Percentiles rank a stretch among this genome's conserved stretches.
Evolutionary conservation across 1,139 yeast genomes (phyloP).

Genomic region (Taphrina communis): DNA sequence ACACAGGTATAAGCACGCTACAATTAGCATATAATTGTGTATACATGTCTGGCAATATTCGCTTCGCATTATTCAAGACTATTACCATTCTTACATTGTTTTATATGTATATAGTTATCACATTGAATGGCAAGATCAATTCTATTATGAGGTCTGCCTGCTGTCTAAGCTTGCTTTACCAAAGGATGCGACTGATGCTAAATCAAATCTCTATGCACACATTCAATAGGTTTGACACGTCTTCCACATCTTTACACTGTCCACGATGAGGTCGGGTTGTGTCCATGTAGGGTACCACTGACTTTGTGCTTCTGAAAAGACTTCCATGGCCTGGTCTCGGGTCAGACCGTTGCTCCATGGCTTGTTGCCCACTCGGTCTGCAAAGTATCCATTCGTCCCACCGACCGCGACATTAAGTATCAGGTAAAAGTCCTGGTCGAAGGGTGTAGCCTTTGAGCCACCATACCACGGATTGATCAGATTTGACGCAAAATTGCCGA

Average conservation of each 20-base stretch:
- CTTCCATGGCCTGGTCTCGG: constrained; percentile 28
- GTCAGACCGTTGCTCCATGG: constrained; percentile 44
- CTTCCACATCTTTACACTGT: constrained; percentile 38
- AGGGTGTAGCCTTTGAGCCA: constrained; percentile 43
- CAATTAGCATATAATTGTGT: no score
- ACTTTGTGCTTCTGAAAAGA: constrained; percentile 13
- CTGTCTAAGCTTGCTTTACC: no score
- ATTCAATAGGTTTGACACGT: constrained; percentile 20
- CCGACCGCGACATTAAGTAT: constrained; percentile 46
- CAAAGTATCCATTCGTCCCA: constrained; percentile 45
- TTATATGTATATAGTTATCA: no score
- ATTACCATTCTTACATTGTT: no score
- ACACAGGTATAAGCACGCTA: no score
- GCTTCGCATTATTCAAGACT: no score
- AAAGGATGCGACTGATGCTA: neutral
- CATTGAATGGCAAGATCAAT: no score
- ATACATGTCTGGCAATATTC: no score
- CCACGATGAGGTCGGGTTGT: constrained; percentile 28
- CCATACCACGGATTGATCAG: constrained; percentile 45
- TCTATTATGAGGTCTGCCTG: no score
- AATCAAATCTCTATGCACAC: neutral
- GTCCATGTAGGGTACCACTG: constrained; percentile 37
- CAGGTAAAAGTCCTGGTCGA: constrained; percentile 45
- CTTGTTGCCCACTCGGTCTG: constrained; percentile 44
- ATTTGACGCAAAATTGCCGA: constrained; percentile 43